Evolutionary conservation across 2,329 filamentous ascomycete genomes (phyloP).

Genomic region (Colletotrichum tropicicola): DNA sequence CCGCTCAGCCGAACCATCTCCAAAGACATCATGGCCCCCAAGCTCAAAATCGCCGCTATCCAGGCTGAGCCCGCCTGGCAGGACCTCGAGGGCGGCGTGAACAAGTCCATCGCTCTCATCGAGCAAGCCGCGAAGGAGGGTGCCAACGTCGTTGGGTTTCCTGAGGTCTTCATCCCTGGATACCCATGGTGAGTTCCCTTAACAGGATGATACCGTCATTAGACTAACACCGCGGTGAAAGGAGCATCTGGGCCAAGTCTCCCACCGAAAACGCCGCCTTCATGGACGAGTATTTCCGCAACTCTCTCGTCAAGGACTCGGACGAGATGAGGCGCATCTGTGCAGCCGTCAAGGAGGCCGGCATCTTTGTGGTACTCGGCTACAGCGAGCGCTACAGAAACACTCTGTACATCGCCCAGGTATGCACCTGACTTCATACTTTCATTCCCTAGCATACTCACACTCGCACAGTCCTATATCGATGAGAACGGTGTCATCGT

Average conservation of each 20-base stretch:
- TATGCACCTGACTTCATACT: background rate
- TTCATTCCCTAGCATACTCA: background rate
- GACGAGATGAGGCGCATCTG: conserved; percentile 53
- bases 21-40: conserved; percentile 5
- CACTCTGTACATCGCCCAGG: conserved; percentile 56
- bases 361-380: conserved; percentile 55
- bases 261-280: conserved; percentile 44
- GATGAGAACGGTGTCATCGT: conserved; percentile 54
- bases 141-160: conserved; percentile 49
- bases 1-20: background rate
- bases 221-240: conserved; percentile 13
- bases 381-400: conserved; percentile 57
- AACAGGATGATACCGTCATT: background rate
- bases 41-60: conserved; percentile 36
- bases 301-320: conserved; percentile 49
- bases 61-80: conserved; percentile 38
- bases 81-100: conserved; percentile 42
- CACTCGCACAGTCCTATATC: conserved; percentile 56
- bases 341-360: conserved; percentile 54
- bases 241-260: conserved; percentile 40
- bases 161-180: conserved; percentile 54
- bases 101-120: conserved; percentile 45
- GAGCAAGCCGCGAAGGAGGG: conserved; percentile 40
- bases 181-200: conserved; percentile 51
- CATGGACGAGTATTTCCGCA: conserved; percentile 54